Percentiles rank a stretch among this genome's conserved stretches.
These are phyloP conservation scores for Limonium bicolor DNA, from an alignment of 148 eudicot genomes.

Conservation along the genomic window DNA sequence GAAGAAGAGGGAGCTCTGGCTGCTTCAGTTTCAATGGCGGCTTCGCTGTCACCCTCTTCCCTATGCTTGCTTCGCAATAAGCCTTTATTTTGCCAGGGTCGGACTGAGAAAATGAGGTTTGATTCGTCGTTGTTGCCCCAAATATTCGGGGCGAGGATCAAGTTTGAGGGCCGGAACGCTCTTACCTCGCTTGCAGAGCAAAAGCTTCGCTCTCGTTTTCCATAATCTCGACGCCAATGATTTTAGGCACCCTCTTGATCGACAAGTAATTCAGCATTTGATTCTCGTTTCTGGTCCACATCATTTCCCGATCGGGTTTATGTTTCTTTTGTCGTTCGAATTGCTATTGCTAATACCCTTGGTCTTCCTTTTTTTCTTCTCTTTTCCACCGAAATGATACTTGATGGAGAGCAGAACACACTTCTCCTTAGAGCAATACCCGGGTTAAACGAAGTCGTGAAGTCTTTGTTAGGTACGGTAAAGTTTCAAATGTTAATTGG, in stretches of 20 bases:
- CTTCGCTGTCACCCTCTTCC: slow-evolving; percentile 25
- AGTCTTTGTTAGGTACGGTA: slow-evolving; percentile 70
- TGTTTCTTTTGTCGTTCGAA: background rate
- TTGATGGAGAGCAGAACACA: slow-evolving; percentile 48
- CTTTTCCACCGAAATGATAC: no score
- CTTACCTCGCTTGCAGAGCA: slow-evolving; percentile 9
- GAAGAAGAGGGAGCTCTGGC: no score
- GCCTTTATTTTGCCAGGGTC: no score
- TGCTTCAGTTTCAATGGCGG: slow-evolving; percentile 22
- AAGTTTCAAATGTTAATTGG: no score
- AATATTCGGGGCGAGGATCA: slow-evolving; percentile 6
- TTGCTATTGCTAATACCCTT: no score
- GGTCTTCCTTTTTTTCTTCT: background rate
- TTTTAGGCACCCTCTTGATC: slow-evolving; percentile 86
- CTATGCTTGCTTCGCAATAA: slow-evolving; percentile 9
- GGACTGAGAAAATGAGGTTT: no score
- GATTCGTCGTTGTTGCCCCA: slow-evolving; percentile 5
- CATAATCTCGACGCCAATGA: slow-evolving; percentile 82
- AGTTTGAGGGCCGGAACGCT: slow-evolving; percentile 8
- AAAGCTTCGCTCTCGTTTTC: slow-evolving; percentile 27
- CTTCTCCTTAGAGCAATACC: slow-evolving; percentile 81
- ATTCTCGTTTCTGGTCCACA: no score
- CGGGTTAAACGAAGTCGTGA: slow-evolving; percentile 66
- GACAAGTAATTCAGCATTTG: slow-evolving; percentile 26
- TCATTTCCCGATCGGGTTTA: background rate